Evolutionary conservation across 768 basidiomycete genomes (phyloP), one percentile per base, ranked within the genome.

Genomic region (Pleurotus sapidus): DNA sequence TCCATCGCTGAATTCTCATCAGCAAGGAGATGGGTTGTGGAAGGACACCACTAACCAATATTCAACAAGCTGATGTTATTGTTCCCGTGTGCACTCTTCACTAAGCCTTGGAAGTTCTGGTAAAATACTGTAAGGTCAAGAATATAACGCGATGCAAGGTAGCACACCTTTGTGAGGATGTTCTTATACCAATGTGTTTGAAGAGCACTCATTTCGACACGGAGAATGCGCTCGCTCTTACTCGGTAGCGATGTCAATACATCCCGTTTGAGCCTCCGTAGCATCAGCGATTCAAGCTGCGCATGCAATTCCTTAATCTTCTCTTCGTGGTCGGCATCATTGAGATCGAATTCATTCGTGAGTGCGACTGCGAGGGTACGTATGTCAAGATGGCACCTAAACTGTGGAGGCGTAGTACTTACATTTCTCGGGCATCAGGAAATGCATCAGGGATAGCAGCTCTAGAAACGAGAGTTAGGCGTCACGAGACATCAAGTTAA

Each of bases 131-230:
- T 25, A 20, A 51, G 17, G 8, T 20, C 6, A n/a, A 3, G 8
- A 39, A 25, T 12, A 11, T n/a, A 42, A 24, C 7, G 7, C 25
- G 7, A 23, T 40, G 5, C 15, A 49, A 59, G 40, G 27, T 27
- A 20, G 43, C 49, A 17, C 57, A 88, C 92, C 84, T 90, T 95
- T 37, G 94, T 94, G 61, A 97, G 74, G 65, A 98, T 98, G 70
- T 97, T 98, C 81, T 98, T 98, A 79, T 99, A 99, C 68, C 95
- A 98, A 68, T 95, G 95, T 5, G 93, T 95, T 72, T 98, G 96
- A 68, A 98, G 84, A 51, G 91, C 84, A 68, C 87, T 89, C 95
- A 98, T 95, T 78, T 99, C 97, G 27, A 98, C 95, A 17, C 97
- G 87, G 46, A 99, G 77, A 63, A 98, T 99, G 39, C 95, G 89